These are phyloP conservation scores for Simmondsia chinensis DNA, from an alignment of 148 eudicot species.

Conservation along the genomic window DNA sequence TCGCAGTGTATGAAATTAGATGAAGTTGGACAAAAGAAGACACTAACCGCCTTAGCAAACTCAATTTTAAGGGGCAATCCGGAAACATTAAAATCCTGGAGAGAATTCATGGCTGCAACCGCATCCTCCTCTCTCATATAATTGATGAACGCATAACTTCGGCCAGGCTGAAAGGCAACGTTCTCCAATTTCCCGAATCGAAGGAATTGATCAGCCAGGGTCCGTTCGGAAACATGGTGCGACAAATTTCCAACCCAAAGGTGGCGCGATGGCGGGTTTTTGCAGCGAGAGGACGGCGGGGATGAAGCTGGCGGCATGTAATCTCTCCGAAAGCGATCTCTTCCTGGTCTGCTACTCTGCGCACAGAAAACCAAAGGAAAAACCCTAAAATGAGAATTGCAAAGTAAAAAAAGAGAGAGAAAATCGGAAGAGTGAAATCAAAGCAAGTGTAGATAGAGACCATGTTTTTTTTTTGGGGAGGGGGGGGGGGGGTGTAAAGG, in stretches of 20 bases:
- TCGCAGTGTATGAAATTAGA: constrained; percentile 1
- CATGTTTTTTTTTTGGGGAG: no score
- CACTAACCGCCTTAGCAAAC: constrained; percentile 97
- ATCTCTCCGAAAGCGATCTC: no score
- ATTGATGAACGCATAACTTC: constrained; percentile 74
- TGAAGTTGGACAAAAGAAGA: constrained; percentile 26
- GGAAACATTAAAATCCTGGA: constrained; percentile 55
- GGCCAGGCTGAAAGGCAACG: constrained; percentile 60
- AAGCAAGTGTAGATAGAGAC: no score
- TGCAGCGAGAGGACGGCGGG: constrained; percentile 18
- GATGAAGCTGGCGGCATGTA: constrained; percentile 9
- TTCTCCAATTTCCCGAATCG: constrained; percentile 70
- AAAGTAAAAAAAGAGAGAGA: no score
- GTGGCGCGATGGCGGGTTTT: constrained; percentile 64
- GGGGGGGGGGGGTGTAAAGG: no score
- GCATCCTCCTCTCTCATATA: constrained; percentile 60
- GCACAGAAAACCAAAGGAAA: no score
- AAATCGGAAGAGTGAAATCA: no score
- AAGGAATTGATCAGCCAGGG: constrained; percentile 32
- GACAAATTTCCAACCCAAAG: constrained; percentile 79
- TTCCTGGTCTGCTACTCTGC: no score
- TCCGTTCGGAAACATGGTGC: constrained; percentile 23
- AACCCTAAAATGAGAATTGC: no score
- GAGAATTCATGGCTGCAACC: constrained; percentile 48
- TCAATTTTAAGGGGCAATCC: constrained; percentile 74